These are phyloP conservation scores for Mortierella claussenii DNA, from an alignment of 192 early-diverging fungal genomes.

Conservation along the genomic window DNA sequence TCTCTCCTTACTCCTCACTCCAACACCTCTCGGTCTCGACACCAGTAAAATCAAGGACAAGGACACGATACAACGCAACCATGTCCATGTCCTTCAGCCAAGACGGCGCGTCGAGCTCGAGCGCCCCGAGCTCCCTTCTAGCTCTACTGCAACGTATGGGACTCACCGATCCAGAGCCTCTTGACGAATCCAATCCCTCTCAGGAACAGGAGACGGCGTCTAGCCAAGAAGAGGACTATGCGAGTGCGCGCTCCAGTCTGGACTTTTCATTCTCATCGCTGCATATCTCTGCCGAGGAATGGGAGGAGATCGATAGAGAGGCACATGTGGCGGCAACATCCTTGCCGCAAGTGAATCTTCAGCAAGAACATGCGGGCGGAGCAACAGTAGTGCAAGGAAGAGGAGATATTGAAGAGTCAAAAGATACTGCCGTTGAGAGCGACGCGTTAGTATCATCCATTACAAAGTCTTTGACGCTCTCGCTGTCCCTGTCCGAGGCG, in stretches of 20 bases:
- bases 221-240: neutral
- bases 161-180: neutral
- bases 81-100: neutral
- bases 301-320: constrained; percentile 18
- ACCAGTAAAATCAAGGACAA: too few relatives aligned
- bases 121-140: neutral
- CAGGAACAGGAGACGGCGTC: neutral
- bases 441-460: neutral
- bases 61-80: too few relatives aligned
- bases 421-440: neutral
- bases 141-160: neutral
- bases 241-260: constrained; percentile 9
- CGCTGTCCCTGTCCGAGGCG: neutral
- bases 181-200: too few relatives aligned
- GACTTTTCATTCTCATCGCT: constrained; percentile 33
- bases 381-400: too few relatives aligned
- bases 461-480: neutral
- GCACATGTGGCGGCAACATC: neutral
- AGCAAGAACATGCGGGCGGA: too few relatives aligned
- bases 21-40: too few relatives aligned
- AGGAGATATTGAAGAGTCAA: neutral
- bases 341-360: neutral
- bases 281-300: constrained; percentile 17
- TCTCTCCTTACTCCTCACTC: too few relatives aligned
- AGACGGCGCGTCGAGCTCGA: neutral